Percentiles rank a stretch among this genome's conserved stretches.
phyloP scores from a whole-genome alignment of 306 rosid species.

The Cajanus cajan region DNA sequence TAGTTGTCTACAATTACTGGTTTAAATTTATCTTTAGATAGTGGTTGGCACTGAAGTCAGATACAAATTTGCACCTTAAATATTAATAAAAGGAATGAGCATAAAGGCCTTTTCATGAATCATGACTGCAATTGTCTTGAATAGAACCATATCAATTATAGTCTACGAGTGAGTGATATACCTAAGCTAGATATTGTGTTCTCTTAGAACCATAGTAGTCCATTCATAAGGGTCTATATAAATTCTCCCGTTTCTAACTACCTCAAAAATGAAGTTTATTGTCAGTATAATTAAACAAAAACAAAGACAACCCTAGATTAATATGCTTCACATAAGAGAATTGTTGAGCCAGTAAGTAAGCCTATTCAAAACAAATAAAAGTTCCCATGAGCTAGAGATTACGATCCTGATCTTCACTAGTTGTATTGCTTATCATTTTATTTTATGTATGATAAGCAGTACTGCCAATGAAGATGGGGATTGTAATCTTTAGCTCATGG shows the following conservation, averaged over 20 bases:
- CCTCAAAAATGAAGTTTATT: slow-evolving; percentile 77
- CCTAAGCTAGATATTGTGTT: slow-evolving; percentile 93
- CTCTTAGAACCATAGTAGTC: slow-evolving; percentile 65
- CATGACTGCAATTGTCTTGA: too few relatives aligned
- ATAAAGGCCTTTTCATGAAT: neutral
- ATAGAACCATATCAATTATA: neutral
- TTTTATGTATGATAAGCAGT: neutral
- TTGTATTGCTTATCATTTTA: neutral
- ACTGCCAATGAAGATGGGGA: neutral
- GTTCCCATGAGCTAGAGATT: slow-evolving; percentile 26
- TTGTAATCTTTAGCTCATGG: slow-evolving; percentile 26
- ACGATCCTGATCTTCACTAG: neutral
- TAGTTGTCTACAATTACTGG: slow-evolving; percentile 63
- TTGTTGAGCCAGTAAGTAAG: slow-evolving; percentile 67
- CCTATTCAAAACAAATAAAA: slow-evolving; percentile 53
- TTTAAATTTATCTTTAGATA: slow-evolving; percentile 67
- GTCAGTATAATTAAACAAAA: slow-evolving; percentile 80
- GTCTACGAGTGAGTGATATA: slow-evolving; percentile 26
- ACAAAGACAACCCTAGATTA: slow-evolving; percentile 79
- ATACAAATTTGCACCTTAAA: slow-evolving; percentile 65
- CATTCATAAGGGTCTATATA: slow-evolving; percentile 82
- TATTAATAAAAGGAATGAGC: slow-evolving; percentile 26
- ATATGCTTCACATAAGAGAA: slow-evolving; percentile 80
- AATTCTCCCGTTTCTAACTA: slow-evolving; percentile 69
- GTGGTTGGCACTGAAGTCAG: slow-evolving; percentile 62